A percentile compares a stretch with the other conserved stretches of the same genome.
Conservation (phyloP, 106 monocot species). For the Dendrobium officinale region DNA sequence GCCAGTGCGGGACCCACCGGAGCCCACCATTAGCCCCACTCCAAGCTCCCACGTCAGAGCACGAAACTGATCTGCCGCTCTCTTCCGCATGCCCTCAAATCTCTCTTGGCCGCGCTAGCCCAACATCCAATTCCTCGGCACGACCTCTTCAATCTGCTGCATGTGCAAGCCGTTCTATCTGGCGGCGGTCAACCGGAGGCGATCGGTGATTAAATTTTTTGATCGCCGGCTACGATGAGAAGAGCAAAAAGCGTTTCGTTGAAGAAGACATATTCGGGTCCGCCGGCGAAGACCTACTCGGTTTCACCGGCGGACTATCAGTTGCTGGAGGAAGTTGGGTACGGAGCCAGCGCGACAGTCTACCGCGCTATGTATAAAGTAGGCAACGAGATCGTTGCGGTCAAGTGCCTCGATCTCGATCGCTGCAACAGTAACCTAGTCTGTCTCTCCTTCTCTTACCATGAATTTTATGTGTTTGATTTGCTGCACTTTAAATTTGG, state of each 20-base stretch:
- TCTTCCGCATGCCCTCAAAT: neutral
- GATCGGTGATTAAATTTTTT: neutral
- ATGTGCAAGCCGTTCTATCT: neutral
- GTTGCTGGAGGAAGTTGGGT: slow-evolving; percentile 84
- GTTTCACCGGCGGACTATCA: slow-evolving; percentile 50
- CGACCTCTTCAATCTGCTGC: neutral
- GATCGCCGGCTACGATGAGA: neutral
- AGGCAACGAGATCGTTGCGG: slow-evolving; percentile 68
- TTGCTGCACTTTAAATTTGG: neutral
- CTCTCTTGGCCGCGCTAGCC: neutral
- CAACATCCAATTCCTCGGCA: neutral
- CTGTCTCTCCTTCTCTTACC: slow-evolving; percentile 6
- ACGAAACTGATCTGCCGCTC: neutral
- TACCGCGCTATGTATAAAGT: slow-evolving; percentile 72
- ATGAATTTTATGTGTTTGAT: neutral
- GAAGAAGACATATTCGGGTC: neutral
- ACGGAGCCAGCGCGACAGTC: slow-evolving; percentile 87
- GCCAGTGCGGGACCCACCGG: neutral
- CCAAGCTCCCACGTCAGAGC: neutral
- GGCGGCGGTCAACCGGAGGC: neutral
- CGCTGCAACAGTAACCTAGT: slow-evolving; percentile 93
- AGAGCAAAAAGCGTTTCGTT: neutral
- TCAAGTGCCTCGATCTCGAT: slow-evolving; percentile 97
- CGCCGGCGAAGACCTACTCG: slow-evolving; percentile 33
- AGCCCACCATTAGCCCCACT: neutral